Conservation (phyloP, 106 monocot genomes). For the Allium cepa region DNA sequence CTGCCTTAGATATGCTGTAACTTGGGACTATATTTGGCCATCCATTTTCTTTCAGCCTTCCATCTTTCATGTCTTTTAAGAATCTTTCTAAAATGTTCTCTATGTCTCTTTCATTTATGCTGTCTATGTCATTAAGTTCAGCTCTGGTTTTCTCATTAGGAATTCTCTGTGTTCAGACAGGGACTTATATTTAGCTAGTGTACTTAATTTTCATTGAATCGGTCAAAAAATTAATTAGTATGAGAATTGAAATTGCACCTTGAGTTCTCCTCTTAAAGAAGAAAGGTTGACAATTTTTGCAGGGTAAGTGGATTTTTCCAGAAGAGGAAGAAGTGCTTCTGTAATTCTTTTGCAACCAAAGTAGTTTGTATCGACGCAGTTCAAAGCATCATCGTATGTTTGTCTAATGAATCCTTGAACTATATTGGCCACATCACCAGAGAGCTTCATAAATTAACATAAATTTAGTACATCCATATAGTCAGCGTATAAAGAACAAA, state of each 20-base stretch:
- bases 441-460: constrained; percentile 20
- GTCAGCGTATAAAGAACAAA: not conserved
- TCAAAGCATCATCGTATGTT: constrained; percentile 29
- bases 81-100: constrained; percentile 33
- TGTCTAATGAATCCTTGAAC: constrained; percentile 34
- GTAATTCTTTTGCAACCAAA: constrained; percentile 58
- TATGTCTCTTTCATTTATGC: constrained; percentile 26
- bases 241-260: constrained; percentile 10
- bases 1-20: constrained; percentile 55
- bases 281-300: constrained; percentile 64
- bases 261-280: constrained; percentile 53
- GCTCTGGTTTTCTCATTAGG: constrained; percentile 24
- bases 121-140: constrained; percentile 18
- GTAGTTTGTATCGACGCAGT: constrained; percentile 63
- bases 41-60: constrained; percentile 23
- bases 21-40: constrained; percentile 47
- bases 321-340: constrained; percentile 73
- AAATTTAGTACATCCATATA: too few relatives aligned
- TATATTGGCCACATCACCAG: constrained; percentile 39
- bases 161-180: constrained; percentile 26
- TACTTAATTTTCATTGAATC: not conserved
- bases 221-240: not conserved
- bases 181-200: not conserved
- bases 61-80: constrained; percentile 37
- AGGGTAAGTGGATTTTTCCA: constrained; percentile 36